Evolutionary conservation across 139 green algal genomes (phyloP).

Genomic region (Chlamydomonas sphaeroides): DNA sequence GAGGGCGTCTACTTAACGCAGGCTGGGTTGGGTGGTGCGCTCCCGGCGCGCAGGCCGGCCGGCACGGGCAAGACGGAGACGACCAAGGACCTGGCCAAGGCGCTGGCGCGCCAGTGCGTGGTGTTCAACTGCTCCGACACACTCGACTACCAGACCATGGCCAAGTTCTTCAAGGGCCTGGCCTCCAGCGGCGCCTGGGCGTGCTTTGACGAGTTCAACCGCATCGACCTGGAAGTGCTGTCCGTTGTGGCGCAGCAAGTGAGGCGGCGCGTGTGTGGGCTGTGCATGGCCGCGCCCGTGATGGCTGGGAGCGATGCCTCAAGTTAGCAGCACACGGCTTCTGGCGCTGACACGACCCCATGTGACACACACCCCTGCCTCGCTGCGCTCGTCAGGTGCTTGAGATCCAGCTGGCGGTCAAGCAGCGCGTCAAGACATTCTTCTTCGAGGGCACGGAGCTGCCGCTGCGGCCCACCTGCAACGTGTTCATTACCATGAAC

Average conservation of each 20-base stretch:
- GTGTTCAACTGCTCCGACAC: slow-evolving; percentile 88
- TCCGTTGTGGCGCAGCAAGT: slow-evolving; percentile 74
- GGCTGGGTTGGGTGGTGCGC: neutral
- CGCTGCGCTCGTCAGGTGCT: slow-evolving; percentile 67
- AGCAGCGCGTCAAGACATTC: slow-evolving; percentile 72
- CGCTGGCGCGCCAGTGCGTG: slow-evolving; percentile 82
- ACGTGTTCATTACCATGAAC: slow-evolving; percentile 91
- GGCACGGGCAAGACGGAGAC: slow-evolving; percentile 86
- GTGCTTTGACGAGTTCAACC: slow-evolving; percentile 89
- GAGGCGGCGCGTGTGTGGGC: too few species aligned
- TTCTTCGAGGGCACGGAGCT: slow-evolving; percentile 85
- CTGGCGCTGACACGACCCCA: too few species aligned
- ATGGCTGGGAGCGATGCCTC: too few species aligned
- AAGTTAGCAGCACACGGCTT: too few species aligned
- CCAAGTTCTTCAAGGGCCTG: slow-evolving; percentile 90
- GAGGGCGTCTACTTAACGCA: too few species aligned
- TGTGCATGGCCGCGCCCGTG: too few species aligned
- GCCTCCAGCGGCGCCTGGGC: slow-evolving; percentile 76
- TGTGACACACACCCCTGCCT: neutral
- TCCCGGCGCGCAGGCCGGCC: slow-evolving; percentile 49
- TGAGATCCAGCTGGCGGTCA: slow-evolving; percentile 83
- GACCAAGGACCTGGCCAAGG: slow-evolving; percentile 87
- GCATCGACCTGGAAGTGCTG: slow-evolving; percentile 77
- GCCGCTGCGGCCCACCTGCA: slow-evolving; percentile 75
- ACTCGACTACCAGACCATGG: slow-evolving; percentile 69